Evolutionary conservation across 768 basidiomycete species (phyloP).

Genomic region (Leccinum obscurum): DNA sequence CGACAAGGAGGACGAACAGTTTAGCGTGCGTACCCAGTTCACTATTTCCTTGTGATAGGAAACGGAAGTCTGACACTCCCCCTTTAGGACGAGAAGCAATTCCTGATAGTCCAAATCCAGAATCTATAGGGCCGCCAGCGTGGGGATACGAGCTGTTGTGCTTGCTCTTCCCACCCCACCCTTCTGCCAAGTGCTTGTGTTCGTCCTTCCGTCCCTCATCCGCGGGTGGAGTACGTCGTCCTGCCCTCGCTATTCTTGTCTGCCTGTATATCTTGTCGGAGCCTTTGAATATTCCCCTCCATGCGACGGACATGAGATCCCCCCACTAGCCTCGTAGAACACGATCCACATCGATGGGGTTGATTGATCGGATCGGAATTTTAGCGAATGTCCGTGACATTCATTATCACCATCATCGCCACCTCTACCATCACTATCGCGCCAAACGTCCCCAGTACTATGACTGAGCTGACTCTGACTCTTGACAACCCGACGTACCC

Average conservation of each 20-base stretch:
- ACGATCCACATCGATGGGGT: background rate
- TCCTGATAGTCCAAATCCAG: conserved; percentile 91
- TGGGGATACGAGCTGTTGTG: background rate
- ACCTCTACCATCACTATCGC: background rate
- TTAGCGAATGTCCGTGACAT: background rate
- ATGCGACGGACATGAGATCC: background rate
- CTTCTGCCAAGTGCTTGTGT: background rate
- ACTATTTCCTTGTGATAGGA: background rate
- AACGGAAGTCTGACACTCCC: background rate
- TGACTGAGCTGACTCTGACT: background rate
- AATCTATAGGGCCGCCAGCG: conserved; percentile 47
- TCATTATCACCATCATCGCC: background rate
- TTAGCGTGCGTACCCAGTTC: conserved; percentile 55
- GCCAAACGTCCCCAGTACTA: background rate
- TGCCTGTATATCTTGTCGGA: background rate
- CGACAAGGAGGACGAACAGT: conserved; percentile 98
- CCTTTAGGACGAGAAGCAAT: conserved; percentile 86
- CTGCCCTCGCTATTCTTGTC: background rate
- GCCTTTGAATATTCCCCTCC: background rate
- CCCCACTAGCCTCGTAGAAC: background rate
- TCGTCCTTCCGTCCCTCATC: background rate
- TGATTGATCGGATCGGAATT: background rate
- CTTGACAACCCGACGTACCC: background rate
- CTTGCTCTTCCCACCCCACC: background rate
- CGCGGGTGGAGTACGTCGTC: background rate